Evolutionary conservation across 1,284 basidiomycete species (phyloP).

Genomic region (Taiwanofungus camphoratus): DNA sequence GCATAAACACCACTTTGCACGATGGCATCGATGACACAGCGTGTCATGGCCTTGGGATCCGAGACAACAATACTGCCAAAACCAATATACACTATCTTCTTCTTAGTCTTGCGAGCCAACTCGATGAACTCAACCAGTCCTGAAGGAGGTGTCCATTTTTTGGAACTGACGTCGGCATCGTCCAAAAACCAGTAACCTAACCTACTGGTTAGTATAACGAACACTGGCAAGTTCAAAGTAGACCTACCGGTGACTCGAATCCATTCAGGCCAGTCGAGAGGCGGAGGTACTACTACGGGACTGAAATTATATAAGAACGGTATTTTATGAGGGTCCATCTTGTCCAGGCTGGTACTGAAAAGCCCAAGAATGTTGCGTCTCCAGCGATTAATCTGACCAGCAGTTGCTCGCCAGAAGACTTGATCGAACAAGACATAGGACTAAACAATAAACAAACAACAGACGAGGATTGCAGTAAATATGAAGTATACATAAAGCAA

Average conservation of each 20-base stretch:
- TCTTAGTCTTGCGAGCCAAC: constrained; percentile 61
- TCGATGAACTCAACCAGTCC: constrained; percentile 82
- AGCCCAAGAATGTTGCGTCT: constrained; percentile 76
- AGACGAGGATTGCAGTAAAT: too few relatives aligned
- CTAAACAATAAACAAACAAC: constrained; percentile 30
- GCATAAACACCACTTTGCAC: constrained; percentile 80
- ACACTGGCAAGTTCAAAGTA: constrained; percentile 3
- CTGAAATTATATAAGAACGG: constrained; percentile 99
- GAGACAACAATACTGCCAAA: constrained; percentile 99
- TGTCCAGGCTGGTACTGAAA: constrained; percentile 80
- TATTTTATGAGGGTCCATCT: constrained; percentile 93
- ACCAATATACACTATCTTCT: constrained; percentile 96
- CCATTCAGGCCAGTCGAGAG: constrained; percentile 98
- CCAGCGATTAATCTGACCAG: constrained; percentile 95
- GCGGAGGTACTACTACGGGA: constrained; percentile 81
- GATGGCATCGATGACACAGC: constrained; percentile 86
- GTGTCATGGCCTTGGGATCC: constrained; percentile 89
- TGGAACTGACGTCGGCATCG: constrained; percentile 80
- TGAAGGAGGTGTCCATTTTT: constrained; percentile 83
- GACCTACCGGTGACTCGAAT: constrained; percentile 83
- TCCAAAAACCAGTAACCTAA: constrained; percentile 93
- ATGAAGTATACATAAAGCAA: too few relatives aligned
- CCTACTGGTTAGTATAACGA: not conserved
- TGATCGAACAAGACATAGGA: constrained; percentile 95
- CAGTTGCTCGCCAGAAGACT: constrained; percentile 93